Conservation (phyloP, 192 early-diverging fungal species). For the Dispira simplex region DNA sequence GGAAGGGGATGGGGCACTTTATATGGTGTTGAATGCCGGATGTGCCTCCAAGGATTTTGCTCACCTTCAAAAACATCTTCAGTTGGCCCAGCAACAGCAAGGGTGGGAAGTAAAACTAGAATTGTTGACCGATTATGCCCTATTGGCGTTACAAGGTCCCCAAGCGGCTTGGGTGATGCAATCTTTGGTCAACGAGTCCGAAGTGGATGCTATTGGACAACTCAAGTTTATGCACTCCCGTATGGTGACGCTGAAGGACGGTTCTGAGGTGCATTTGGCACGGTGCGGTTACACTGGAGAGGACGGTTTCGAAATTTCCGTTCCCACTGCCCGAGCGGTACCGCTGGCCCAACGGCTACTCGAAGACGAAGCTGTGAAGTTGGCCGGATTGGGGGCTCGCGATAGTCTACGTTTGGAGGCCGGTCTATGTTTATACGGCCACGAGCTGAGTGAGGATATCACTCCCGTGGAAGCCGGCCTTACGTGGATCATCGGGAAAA, state of each 20-base stretch:
- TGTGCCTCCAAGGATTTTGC: slow-evolving; percentile 93
- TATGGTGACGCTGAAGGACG: slow-evolving; percentile 46
- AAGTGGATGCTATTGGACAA: slow-evolving; percentile 30
- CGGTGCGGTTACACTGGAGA: slow-evolving; percentile 98
- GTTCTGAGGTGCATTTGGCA: slow-evolving; percentile 72
- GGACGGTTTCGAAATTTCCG: slow-evolving; percentile 97
- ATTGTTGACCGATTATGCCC: slow-evolving; percentile 69
- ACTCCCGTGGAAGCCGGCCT: slow-evolving; percentile 88
- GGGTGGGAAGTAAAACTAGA: slow-evolving; percentile 83
- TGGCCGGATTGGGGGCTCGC: slow-evolving; percentile 91
- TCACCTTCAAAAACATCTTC: slow-evolving; percentile 69
- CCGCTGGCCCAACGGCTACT: slow-evolving; percentile 53
- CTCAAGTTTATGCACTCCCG: slow-evolving; percentile 84
- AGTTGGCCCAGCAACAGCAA: slow-evolving; percentile 55
- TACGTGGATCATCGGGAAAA: slow-evolving; percentile 92
- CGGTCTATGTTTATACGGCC: slow-evolving; percentile 91
- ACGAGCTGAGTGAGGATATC: slow-evolving; percentile 84
- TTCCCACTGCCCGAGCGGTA: slow-evolving; percentile 55
- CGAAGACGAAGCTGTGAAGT: slow-evolving; percentile 53
- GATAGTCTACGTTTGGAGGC: slow-evolving; percentile 94
- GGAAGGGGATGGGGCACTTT: slow-evolving; percentile 30
- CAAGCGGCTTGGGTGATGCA: slow-evolving; percentile 56
- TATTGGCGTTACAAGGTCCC: slow-evolving; percentile 91
- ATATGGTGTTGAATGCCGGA: slow-evolving; percentile 92
- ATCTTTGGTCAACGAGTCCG: slow-evolving; percentile 28